Percentiles rank a stretch among this genome's conserved stretches.
Conservation (phyloP, 192 early-diverging fungal genomes). For the Coemansia biformis region DNA sequence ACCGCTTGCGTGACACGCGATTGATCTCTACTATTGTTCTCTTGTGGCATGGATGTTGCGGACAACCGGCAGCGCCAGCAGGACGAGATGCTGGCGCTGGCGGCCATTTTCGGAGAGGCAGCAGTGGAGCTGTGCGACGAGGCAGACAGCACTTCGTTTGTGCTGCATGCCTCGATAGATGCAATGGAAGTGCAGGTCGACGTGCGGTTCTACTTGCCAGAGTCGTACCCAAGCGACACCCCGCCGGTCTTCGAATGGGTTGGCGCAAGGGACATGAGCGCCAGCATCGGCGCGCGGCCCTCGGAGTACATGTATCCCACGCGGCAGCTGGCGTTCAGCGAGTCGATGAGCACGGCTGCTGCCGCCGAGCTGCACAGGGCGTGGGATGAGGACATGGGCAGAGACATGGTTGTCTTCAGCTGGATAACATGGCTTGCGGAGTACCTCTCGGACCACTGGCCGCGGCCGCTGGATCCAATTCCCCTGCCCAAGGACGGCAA, state of each 20-base stretch:
- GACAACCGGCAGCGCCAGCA: conserved; percentile 43
- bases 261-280: conserved; percentile 16
- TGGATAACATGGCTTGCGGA: conserved; percentile 40
- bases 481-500: conserved; percentile 24
- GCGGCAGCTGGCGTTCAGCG: conserved; percentile 24
- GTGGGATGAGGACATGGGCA: conserved; percentile 30
- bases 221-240: conserved; percentile 36
- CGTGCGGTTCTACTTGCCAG: conserved; percentile 39
- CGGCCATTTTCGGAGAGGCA: conserved; percentile 46
- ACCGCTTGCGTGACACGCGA: no score
- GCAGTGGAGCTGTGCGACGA: conserved; percentile 23
- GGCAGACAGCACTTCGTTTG: conserved; percentile 7
- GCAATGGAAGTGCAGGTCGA: conserved; percentile 18
- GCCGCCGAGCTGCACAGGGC: conserved; percentile 15
- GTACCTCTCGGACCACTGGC: conserved; percentile 35
- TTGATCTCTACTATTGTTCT: no score
- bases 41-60: conserved; percentile 12
- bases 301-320: conserved; percentile 23
- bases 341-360: conserved; percentile 17
- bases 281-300: not conserved
- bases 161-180: conserved; percentile 33
- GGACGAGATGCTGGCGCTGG: conserved; percentile 47
- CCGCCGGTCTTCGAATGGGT: conserved; percentile 47
- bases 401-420: conserved; percentile 39
- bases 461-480: conserved; percentile 34